Evolutionary conservation across 805 yeast species (phyloP).

Genomic region (Wickerhamiella sorbophila): DNA sequence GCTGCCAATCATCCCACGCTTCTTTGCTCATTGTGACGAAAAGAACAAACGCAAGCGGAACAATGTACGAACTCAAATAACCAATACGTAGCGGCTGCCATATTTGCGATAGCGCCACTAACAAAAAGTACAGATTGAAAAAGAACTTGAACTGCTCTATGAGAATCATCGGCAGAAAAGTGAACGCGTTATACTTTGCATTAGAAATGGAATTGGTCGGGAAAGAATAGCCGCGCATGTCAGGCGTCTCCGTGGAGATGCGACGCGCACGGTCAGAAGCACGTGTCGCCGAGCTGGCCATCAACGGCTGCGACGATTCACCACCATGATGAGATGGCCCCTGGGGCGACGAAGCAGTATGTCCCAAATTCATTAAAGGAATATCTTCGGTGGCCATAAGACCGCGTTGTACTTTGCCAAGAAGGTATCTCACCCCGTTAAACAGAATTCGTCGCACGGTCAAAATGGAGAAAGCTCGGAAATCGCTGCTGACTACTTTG

Average conservation of each 20-base stretch:
- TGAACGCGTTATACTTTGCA: conserved; percentile 80
- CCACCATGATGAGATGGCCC: not conserved
- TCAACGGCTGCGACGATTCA: not conserved
- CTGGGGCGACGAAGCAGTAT: not conserved
- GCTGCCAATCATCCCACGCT: conserved; percentile 82
- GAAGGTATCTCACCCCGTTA: not conserved
- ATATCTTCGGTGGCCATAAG: conserved; percentile 3
- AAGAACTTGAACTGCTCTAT: conserved; percentile 96
- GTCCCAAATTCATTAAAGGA: conserved; percentile 4
- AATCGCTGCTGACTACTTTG: not conserved
- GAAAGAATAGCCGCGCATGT: conserved; percentile 14
- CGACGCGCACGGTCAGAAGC: conserved; percentile 5
- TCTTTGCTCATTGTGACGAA: conserved; percentile 91
- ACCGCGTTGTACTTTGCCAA: not conserved
- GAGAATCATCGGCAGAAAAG: conserved; percentile 76
- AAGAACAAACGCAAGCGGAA: conserved; percentile 86
- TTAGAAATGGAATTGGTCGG: conserved; percentile 76
- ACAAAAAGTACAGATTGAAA: conserved; percentile 77
- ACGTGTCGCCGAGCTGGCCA: not conserved
- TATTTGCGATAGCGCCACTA: conserved; percentile 89
- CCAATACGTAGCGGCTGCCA: conserved; percentile 87
- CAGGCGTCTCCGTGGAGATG: conserved; percentile 10
- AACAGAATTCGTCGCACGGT: not conserved
- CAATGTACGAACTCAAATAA: conserved; percentile 79
- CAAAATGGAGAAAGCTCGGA: not conserved